Evolutionary conservation across 1,284 basidiomycete genomes (phyloP).

Genomic region (Mycena sp.): DNA sequence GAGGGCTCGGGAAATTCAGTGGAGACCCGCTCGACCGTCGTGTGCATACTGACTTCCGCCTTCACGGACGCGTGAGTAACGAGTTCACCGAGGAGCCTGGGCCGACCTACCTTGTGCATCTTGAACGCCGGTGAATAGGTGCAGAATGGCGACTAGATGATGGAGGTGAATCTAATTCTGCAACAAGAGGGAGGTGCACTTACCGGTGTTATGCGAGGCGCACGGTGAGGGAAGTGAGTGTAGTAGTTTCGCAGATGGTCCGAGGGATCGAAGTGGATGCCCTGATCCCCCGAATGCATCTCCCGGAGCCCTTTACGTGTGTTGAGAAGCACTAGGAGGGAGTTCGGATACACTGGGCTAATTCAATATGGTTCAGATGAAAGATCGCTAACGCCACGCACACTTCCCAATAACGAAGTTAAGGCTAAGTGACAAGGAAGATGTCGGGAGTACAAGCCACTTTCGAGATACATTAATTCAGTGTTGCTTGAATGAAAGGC

Average conservation of each 20-base stretch:
- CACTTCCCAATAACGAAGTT: slow-evolving; percentile 63
- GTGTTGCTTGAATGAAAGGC: background rate
- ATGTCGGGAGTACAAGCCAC: slow-evolving; percentile 58
- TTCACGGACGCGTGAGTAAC: no score
- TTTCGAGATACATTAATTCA: slow-evolving; percentile 30
- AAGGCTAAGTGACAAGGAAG: slow-evolving; percentile 58
- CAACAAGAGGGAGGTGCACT: background rate
- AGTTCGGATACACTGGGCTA: slow-evolving; percentile 43
- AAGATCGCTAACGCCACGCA: slow-evolving; percentile 34
- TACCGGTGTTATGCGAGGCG: background rate
- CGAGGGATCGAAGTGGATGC: slow-evolving; percentile 4
- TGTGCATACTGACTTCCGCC: no score
- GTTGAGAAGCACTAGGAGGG: slow-evolving; percentile 34
- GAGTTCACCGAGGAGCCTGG: background rate
- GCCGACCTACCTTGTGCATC: slow-evolving; percentile 5
- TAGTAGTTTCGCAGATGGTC: slow-evolving; percentile 23
- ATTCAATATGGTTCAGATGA: background rate
- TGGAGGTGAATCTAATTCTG: background rate
- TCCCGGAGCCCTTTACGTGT: slow-evolving; percentile 27
- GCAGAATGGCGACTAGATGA: background rate
- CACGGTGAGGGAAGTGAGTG: slow-evolving; percentile 23
- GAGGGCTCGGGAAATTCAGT: no score
- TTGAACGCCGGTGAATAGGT: slow-evolving; percentile 11
- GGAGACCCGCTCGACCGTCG: no score
- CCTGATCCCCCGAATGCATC: slow-evolving; percentile 25